phyloP scores from a whole-genome alignment of 352 stramenopile genomes.

The Phytophthora rubi region DNA sequence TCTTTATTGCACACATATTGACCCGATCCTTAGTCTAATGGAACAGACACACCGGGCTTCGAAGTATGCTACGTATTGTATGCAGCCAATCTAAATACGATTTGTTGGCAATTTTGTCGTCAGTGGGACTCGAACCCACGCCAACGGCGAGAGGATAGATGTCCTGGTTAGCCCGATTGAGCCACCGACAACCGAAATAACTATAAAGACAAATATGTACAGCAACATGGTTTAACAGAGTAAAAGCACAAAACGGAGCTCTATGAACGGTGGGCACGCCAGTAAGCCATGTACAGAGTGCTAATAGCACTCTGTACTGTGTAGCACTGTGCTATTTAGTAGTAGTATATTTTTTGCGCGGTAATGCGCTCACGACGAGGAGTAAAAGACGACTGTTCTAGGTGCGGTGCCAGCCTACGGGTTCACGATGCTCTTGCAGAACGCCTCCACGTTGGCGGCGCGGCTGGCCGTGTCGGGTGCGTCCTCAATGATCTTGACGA shows the following conservation, averaged over 20 bases:
- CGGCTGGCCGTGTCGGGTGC: slow-evolving; percentile 62
- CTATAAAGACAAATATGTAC: neutral
- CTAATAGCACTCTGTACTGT: no score
- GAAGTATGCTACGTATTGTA: slow-evolving; percentile 69
- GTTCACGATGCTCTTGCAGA: slow-evolving; percentile 80
- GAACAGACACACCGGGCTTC: slow-evolving; percentile 89
- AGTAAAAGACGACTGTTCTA: slow-evolving; percentile 11
- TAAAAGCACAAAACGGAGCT: neutral
- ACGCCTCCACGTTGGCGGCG: slow-evolving; percentile 75
- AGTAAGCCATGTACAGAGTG: neutral
- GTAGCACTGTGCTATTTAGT: neutral
- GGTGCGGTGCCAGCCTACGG: slow-evolving; percentile 25
- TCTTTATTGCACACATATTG: slow-evolving; percentile 86
- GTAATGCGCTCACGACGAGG: neutral
- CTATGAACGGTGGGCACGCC: neutral
- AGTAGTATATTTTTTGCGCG: slow-evolving; percentile 26
- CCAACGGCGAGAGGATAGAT: neutral
- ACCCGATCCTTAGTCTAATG: slow-evolving; percentile 92
- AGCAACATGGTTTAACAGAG: neutral
- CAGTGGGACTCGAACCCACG: slow-evolving; percentile 71
- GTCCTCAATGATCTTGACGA: slow-evolving; percentile 87
- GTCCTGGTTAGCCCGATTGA: slow-evolving; percentile 18
- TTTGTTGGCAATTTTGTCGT: slow-evolving; percentile 5
- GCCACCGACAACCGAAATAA: slow-evolving; percentile 23
- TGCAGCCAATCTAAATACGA: slow-evolving; percentile 28